Base-by-base conservation (phyloP, 192 early-diverging fungal genomes). In the Podochytrium sp. region DNA sequence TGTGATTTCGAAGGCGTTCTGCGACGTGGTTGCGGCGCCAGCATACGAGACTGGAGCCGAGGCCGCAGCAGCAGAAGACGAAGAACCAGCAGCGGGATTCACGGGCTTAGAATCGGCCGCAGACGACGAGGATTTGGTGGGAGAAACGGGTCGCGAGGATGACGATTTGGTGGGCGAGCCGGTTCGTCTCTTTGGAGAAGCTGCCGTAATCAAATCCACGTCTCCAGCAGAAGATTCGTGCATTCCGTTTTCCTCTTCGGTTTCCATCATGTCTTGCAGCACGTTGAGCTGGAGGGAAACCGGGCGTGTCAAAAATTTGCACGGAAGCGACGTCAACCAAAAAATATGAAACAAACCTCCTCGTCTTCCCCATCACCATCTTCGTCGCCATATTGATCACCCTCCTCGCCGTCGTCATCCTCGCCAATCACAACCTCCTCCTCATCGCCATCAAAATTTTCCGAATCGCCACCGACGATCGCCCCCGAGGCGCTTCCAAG, bases 1-100 rank as follows among this genome's bases (percentile, higher is more conserved):
- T 50, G 83, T 76, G 51, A 94, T 84, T 25, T 81, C 75, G 81
- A 85, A 91, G 18, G 32, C 71, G 51, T 40, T 63, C 7, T 68
- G 12, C 0, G 73, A 35, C 35, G 73, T 0, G 1, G 67, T 34
- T 25, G 74, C 53, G 32, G 76, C 77, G 2, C 51, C 32, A 30
- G 76, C 76, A 63, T 78, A 78, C 10, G 73, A 70, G 29, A 25
- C 40, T 23, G 66, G 55, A 10, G 10, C 30, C 55, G 55, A 57
- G 10, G 27, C 10, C 7, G 55, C 10, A 10, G 55, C 20, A 27
- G 14, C n/a, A 20, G n/a, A 0, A 1, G 73, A 7, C 7, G 23
- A 5, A 2, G 74, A 10, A 3, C 14, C 49, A 47, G 82, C 16
- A 6, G 75, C 50, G 12, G 64, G 38, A 6, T 53, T 43, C n/a